Conservation (phyloP, 2,329 filamentous ascomycete species). For the Phaeoacremonium minimum region DNA sequence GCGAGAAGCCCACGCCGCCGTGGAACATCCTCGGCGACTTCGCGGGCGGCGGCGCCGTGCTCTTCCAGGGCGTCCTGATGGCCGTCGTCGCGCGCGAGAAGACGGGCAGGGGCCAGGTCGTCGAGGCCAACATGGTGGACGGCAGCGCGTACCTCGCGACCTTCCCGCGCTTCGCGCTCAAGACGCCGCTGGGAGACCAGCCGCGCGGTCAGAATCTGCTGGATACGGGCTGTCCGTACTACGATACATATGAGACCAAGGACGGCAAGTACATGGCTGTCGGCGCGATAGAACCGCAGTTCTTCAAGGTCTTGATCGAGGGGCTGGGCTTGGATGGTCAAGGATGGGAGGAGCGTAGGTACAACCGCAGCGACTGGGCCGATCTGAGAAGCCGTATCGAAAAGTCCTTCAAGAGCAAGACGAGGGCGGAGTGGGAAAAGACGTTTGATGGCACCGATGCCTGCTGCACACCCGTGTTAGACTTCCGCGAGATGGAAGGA, state of each 20-base stretch:
- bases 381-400: constrained; percentile 59
- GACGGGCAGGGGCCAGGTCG: constrained; percentile 75
- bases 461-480: constrained; percentile 84
- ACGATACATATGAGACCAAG: constrained; percentile 81
- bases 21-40: constrained; percentile 87
- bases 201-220: constrained; percentile 72
- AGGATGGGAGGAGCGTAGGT: constrained; percentile 46
- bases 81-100: constrained; percentile 65
- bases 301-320: constrained; percentile 65
- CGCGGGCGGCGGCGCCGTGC: constrained; percentile 78
- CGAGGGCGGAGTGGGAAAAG: constrained; percentile 74
- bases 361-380: constrained; percentile 64
- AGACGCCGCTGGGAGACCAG: constrained; percentile 56
- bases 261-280: constrained; percentile 80
- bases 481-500: constrained; percentile 66
- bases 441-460: constrained; percentile 90
- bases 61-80: constrained; percentile 78
- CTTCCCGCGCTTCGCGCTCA: constrained; percentile 66
- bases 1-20: constrained; percentile 71
- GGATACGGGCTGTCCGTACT: constrained; percentile 83
- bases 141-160: constrained; percentile 74
- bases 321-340: constrained; percentile 57
- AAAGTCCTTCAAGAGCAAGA: constrained; percentile 62
- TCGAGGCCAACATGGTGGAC: constrained; percentile 97
- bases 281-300: constrained; percentile 86